phyloP scores from a whole-genome alignment of 257 asterid genomes.

The Solanum paucissectum region DNA sequence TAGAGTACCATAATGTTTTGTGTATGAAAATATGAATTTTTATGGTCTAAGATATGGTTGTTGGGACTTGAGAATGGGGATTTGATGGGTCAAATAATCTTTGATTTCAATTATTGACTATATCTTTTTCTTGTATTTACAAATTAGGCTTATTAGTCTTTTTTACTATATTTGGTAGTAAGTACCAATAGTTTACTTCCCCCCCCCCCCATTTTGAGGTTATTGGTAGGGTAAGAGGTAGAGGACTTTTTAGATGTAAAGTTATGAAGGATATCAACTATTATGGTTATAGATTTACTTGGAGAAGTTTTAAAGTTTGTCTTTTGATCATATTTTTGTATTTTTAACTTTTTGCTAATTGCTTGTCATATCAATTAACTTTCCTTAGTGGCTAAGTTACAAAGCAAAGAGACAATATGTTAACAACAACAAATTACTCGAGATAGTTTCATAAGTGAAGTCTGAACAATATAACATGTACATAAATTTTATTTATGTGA shows the following conservation, averaged over 20 bases:
- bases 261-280: not conserved
- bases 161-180: not conserved
- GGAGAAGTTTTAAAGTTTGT: not conserved
- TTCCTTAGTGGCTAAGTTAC: not conserved
- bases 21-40: not conserved
- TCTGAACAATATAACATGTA: not conserved
- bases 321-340: not conserved
- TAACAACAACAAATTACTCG: not conserved
- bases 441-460: not conserved
- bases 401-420: not conserved
- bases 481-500: not conserved
- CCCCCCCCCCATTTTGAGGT: not conserved
- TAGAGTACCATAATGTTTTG: not conserved
- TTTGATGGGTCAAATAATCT: conserved; percentile 10
- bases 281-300: not conserved
- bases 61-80: conserved; percentile 4
- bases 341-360: not conserved
- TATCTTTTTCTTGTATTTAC: conserved; percentile 6
- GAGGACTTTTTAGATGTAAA: not conserved
- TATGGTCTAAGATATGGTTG: conserved; percentile 19
- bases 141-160: conserved; percentile 1
- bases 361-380: not conserved
- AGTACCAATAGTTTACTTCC: not conserved
- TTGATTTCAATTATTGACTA: conserved; percentile 6
- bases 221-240: not conserved